Base-by-base conservation (phyloP, 495 filamentous ascomycete genomes). In the Lichenothelia convexa region DNA sequence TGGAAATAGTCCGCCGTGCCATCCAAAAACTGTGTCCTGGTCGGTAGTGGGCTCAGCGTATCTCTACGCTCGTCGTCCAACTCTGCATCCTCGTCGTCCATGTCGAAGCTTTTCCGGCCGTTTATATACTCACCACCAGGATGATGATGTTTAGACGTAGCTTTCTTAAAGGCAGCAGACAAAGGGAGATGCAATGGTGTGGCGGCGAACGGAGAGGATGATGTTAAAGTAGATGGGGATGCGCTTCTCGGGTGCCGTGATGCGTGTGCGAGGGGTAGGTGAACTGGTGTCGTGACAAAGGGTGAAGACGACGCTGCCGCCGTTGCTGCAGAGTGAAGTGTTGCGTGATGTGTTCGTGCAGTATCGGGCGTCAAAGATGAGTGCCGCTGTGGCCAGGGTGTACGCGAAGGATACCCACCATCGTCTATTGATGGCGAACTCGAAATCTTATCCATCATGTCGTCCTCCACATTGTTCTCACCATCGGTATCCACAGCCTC, bases 341-440 rank as follows among this genome's bases (percentile, higher is more conserved):
- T n/a, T n/a, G n/a, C n/a, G n/a, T n/a, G n/a, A n/a, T n/a, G n/a
- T n/a, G n/a, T n/a, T n/a, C n/a, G n/a, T n/a, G n/a, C n/a, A n/a
- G n/a, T n/a, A 20, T 31, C 34, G 18, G 34, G 29, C 27, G 37
- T 41, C 9, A 42, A 43, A 30, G 40, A 20, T 9, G 48, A 48
- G 40, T 50, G 46, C 35, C 45, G 53, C 55, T 54, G 56, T 17
- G 6, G 26, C 33, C 26, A 17, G 23, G 41, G 39, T 40, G 42
- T 43, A 41, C 40, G 38, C 42, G 41, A 52, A 49, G 42, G 44
- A 46, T 49, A 84, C 85, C 63, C 71, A 97, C 89, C 89, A 70
- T 99, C 91, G 58, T 89, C 82, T 55, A 99, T 99, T 37, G 86
- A 94, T 43, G 89, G 89, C 44, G 86, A 93, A 56, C 86, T 94